These are phyloP conservation scores for Aspergillus costaricaensis DNA, from an alignment of 2,329 filamentous ascomycete species.

Conservation along the genomic window DNA sequence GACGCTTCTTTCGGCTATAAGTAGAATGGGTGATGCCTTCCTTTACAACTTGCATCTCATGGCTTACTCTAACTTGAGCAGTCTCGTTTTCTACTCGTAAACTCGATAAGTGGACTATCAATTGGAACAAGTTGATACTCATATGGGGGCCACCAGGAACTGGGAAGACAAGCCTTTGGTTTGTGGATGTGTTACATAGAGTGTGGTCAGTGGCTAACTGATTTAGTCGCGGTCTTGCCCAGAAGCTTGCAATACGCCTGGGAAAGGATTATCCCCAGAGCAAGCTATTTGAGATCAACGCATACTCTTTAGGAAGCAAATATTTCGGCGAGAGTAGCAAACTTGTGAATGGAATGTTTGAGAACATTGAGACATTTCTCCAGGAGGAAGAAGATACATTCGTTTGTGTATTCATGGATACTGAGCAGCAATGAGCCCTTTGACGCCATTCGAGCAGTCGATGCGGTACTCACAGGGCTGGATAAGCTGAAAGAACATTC, in stretches of 20 bases:
- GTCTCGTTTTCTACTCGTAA: conserved; percentile 36
- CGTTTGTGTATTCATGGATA: conserved; percentile 51
- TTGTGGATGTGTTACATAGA: neutral
- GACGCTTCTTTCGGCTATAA: conserved; percentile 43
- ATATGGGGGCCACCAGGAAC: conserved; percentile 94
- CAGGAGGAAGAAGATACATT: conserved; percentile 45
- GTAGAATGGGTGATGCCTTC: conserved; percentile 37
- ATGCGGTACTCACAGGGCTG: conserved; percentile 52
- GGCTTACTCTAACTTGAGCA: conserved; percentile 11
- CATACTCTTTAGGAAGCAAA: conserved; percentile 50
- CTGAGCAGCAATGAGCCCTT: conserved; percentile 45
- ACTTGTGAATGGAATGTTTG: conserved; percentile 47
- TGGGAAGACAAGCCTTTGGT: conserved; percentile 68
- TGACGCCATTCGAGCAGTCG: conserved; percentile 53
- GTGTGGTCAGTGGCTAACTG: neutral
- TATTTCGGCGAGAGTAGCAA: conserved; percentile 53
- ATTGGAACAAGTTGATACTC: conserved; percentile 63
- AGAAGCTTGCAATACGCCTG: conserved; percentile 54
- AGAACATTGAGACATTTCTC: conserved; percentile 39
- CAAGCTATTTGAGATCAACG: conserved; percentile 51
- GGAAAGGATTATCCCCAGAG: conserved; percentile 42
- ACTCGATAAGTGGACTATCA: conserved; percentile 41
- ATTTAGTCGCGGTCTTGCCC: conserved; percentile 46
- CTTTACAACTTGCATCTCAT: neutral
- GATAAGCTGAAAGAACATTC: conserved; percentile 45